Percentiles rank a stretch among this genome's conserved stretches.
Evolutionary conservation across 2,329 filamentous ascomycete species (phyloP).

Genomic region (Penicillium sp.): DNA sequence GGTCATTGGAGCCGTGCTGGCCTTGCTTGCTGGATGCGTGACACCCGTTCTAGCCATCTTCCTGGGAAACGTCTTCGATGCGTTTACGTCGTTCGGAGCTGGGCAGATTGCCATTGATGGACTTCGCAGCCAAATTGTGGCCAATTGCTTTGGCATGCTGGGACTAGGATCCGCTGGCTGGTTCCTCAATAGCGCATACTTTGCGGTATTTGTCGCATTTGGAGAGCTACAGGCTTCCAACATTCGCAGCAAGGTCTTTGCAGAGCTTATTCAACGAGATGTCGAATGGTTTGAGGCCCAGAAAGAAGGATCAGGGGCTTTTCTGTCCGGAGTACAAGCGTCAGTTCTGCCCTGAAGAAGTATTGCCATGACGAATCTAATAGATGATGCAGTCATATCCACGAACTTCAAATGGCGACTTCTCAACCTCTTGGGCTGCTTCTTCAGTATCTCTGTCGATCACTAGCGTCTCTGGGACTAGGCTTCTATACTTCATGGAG

Average conservation of each 20-base stretch:
- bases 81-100: conserved; percentile 66
- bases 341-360: conserved; percentile 49
- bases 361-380: conserved; percentile 1
- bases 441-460: conserved; percentile 64
- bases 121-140: conserved; percentile 59
- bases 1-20: conserved; percentile 55
- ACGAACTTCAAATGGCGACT: conserved; percentile 77
- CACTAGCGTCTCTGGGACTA: conserved; percentile 65
- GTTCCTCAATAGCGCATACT: conserved; percentile 66
- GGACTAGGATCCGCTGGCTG: conserved; percentile 66
- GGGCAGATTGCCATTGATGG: conserved; percentile 52
- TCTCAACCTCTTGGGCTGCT: conserved; percentile 77
- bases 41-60: conserved; percentile 68
- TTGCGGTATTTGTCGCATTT: conserved; percentile 72
- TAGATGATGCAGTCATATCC: conserved; percentile 63
- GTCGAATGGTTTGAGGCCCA: conserved; percentile 80
- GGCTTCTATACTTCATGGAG: conserved; percentile 82
- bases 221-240: conserved; percentile 76
- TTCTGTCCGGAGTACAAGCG: conserved; percentile 73
- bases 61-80: conserved; percentile 73
- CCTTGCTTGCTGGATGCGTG: conserved; percentile 62
- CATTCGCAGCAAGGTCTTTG: conserved; percentile 67
- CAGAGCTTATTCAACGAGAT: conserved; percentile 68
- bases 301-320: conserved; percentile 68
- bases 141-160: conserved; percentile 64